These are phyloP conservation scores for Akanthomyces muscarius DNA, from an alignment of 2,329 filamentous ascomycete genomes.

Conservation along the genomic window DNA sequence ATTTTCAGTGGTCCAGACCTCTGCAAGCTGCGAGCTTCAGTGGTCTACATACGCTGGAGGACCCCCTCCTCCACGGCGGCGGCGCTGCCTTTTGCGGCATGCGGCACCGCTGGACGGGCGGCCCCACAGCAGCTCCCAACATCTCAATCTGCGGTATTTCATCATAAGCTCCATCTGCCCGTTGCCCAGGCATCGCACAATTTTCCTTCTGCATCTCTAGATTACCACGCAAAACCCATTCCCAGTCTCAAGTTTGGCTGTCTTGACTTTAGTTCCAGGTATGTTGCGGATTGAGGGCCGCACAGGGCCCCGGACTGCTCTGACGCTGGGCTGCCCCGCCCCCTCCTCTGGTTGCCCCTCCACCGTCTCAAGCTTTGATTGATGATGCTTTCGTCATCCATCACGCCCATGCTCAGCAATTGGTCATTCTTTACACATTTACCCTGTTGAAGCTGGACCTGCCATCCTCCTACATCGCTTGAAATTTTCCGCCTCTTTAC, in stretches of 20 bases:
- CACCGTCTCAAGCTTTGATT: conserved; percentile 13
- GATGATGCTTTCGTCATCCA: conserved; percentile 15
- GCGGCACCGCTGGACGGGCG: background rate
- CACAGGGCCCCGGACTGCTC: background rate
- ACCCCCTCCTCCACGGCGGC: background rate
- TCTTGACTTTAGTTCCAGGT: conserved; percentile 2
- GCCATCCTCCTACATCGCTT: background rate
- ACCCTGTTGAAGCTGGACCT: background rate
- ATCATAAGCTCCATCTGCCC: conserved; percentile 5
- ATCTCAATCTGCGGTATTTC: conserved; percentile 7
- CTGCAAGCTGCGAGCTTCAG: background rate
- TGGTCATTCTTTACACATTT: conserved; percentile 8
- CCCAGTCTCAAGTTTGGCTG: background rate
- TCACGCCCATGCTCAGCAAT: conserved; percentile 5
- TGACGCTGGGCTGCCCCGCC: conserved; percentile 9
- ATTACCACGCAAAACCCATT: background rate
- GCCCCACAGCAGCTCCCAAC: conserved; percentile 12
- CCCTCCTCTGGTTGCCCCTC: conserved; percentile 16
- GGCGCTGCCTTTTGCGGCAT: conserved; percentile 9
- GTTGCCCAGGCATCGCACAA: background rate
- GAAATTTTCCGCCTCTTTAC: background rate
- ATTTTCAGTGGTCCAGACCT: background rate
- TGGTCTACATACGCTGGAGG: background rate
- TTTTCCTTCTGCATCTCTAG: background rate
- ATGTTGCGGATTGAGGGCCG: background rate